A percentile compares a stretch with the other conserved stretches of the same genome.
phyloP scores from a whole-genome alignment of 306 rosid genomes.

The Chamaecrista fasciculata region DNA sequence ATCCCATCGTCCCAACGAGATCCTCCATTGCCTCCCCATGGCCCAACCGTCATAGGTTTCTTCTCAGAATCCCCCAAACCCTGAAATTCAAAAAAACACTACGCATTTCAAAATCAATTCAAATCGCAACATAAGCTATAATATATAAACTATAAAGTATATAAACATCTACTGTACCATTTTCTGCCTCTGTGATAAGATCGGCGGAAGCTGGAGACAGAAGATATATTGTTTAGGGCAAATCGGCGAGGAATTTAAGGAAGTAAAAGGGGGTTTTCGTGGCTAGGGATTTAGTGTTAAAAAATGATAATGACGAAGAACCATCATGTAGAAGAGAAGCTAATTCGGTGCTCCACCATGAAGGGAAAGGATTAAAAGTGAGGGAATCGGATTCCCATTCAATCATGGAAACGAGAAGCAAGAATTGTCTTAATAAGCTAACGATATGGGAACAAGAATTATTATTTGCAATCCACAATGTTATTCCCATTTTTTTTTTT shows the following conservation, averaged over 20 bases:
- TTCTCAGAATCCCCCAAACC: constrained; percentile 40
- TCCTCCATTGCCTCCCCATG: constrained; percentile 78
- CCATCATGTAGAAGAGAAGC: constrained; percentile 15
- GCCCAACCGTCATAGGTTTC: constrained; percentile 53
- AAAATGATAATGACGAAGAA: constrained; percentile 26
- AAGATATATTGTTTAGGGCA: constrained; percentile 16
- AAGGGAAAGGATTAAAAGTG: constrained; percentile 21
- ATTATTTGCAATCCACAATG: not conserved
- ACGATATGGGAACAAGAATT: constrained; percentile 7
- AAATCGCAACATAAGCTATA: constrained; percentile 8
- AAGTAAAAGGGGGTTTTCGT: constrained; percentile 20
- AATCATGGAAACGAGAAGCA: not conserved
- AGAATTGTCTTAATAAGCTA: not conserved
- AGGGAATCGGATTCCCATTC: constrained; percentile 38
- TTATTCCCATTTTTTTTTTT: constrained; percentile 40
- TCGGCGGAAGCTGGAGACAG: not conserved
- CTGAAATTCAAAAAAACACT: constrained; percentile 27
- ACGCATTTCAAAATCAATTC: not conserved
- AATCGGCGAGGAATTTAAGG: constrained; percentile 27
- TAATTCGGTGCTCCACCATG: constrained; percentile 41
- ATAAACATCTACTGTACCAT: constrained; percentile 38
- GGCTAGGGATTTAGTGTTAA: constrained; percentile 13
- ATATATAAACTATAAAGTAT: too few species aligned
- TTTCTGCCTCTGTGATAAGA: constrained; percentile 13
- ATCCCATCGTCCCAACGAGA: constrained; percentile 67